These are phyloP conservation scores for Phytophthora nicotianae DNA, from an alignment of 352 stramenopile species.

Conservation along the genomic window DNA sequence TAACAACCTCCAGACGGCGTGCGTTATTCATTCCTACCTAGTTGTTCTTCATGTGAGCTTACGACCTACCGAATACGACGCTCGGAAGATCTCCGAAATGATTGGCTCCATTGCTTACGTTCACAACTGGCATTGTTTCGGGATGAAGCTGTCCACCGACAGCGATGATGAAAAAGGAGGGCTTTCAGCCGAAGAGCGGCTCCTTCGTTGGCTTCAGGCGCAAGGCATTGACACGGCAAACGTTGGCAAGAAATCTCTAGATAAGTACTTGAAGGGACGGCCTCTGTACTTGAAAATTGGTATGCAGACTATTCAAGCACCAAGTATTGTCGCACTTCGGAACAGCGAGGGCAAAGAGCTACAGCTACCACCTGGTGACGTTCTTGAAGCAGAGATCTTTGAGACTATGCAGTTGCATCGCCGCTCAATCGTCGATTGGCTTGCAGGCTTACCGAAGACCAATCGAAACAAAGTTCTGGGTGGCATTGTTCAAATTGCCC, in stretches of 20 bases:
- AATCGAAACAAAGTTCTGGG: conserved; percentile 54
- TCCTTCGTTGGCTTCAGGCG: conserved; percentile 89
- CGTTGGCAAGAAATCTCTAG: conserved; percentile 74
- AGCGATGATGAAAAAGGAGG: conserved; percentile 44
- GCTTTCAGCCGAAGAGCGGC: conserved; percentile 71
- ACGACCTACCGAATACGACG: conserved; percentile 68
- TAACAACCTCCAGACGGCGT: conserved; percentile 82
- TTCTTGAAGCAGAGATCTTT: conserved; percentile 89
- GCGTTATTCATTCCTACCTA: conserved; percentile 88
- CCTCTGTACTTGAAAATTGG: conserved; percentile 89
- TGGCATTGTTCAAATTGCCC: conserved; percentile 73
- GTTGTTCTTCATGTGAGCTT: conserved; percentile 75
- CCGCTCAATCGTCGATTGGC: conserved; percentile 74
- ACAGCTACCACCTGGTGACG: conserved; percentile 77
- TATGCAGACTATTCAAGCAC: conserved; percentile 88
- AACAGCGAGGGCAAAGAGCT: conserved; percentile 61
- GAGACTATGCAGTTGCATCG: conserved; percentile 85
- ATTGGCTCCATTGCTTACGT: conserved; percentile 88
- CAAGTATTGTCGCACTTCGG: conserved; percentile 75
- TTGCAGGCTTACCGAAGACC: conserved; percentile 38
- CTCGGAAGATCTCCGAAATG: conserved; percentile 67
- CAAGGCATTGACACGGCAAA: conserved; percentile 91
- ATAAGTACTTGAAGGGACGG: conserved; percentile 87
- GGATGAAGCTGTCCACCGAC: conserved; percentile 79
- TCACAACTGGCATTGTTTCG: conserved; percentile 92